Conservation (phyloP, 768 basidiomycete genomes). For the Suillus hirtellus region DNA sequence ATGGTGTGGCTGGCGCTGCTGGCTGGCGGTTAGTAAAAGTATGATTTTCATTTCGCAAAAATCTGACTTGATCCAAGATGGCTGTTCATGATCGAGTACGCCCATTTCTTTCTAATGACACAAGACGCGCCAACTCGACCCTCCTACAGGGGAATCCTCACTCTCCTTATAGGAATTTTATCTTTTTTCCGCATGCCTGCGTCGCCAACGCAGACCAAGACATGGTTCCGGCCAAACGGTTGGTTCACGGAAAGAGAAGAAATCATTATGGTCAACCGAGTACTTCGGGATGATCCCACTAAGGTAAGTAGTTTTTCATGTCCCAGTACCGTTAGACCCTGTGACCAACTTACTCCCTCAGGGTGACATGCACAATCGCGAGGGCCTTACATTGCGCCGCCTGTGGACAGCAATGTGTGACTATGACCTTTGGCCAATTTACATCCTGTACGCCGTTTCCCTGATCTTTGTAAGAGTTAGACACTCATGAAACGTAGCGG, state of each 20-base stretch:
- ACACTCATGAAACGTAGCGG: slow-evolving; percentile 34
- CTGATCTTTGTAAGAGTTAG: neutral
- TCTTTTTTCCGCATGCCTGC: slow-evolving; percentile 63
- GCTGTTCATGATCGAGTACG: slow-evolving; percentile 58
- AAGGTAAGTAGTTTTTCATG: slow-evolving; percentile 44
- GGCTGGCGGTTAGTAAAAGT: slow-evolving; percentile 46
- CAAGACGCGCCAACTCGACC: slow-evolving; percentile 38
- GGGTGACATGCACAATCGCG: slow-evolving; percentile 72
- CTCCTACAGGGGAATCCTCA: slow-evolving; percentile 43
- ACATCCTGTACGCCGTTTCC: slow-evolving; percentile 42
- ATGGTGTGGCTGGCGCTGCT: slow-evolving; percentile 51
- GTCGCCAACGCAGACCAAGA: slow-evolving; percentile 58
- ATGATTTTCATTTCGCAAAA: neutral
- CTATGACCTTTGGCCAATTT: slow-evolving; percentile 68
- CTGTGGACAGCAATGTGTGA: slow-evolving; percentile 58
- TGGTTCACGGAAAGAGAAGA: slow-evolving; percentile 69
- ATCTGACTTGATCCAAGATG: slow-evolving; percentile 33
- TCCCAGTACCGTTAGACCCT: neutral
- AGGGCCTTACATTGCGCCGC: slow-evolving; percentile 50
- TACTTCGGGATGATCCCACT: slow-evolving; percentile 64
- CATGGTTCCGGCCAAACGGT: slow-evolving; percentile 58
- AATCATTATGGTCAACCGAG: slow-evolving; percentile 55
- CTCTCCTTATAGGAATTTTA: slow-evolving; percentile 50
- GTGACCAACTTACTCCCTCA: slow-evolving; percentile 17
- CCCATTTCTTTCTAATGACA: slow-evolving; percentile 36